A percentile compares a stretch with the other conserved stretches of the same genome.
These are phyloP conservation scores for Diddensiella santjacobensis DNA, from an alignment of 805 yeast genomes.

Conservation along the genomic window DNA sequence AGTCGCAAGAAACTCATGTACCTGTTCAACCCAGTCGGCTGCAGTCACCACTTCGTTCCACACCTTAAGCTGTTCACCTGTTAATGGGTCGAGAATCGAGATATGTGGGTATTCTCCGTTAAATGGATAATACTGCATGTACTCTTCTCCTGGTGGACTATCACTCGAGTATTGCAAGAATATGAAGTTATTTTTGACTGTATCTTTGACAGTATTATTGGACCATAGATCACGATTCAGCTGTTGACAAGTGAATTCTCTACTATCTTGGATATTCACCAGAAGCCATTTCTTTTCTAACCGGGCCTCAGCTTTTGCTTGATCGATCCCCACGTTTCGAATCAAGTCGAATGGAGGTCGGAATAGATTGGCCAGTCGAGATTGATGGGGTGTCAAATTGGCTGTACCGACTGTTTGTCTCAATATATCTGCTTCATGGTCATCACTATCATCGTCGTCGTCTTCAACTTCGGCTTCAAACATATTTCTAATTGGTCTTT, in stretches of 20 bases:
- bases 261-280: constrained; percentile 79
- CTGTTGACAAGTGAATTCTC: constrained; percentile 84
- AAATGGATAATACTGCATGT: constrained; percentile 68
- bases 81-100: constrained; percentile 88
- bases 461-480: constrained; percentile 40
- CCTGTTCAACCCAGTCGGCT: constrained; percentile 60
- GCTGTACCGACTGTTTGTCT: constrained; percentile 25
- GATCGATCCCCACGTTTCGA: constrained; percentile 60
- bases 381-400: constrained; percentile 50
- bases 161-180: constrained; percentile 84
- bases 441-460: constrained; percentile 33
- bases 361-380: constrained; percentile 75
- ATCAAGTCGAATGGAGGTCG: constrained; percentile 94
- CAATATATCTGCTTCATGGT: constrained; percentile 27
- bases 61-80: constrained; percentile 80
- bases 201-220: constrained; percentile 54
- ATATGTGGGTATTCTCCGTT: constrained; percentile 72
- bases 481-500: constrained; percentile 20
- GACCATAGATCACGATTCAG: constrained; percentile 95
- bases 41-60: constrained; percentile 68
- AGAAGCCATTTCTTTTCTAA: constrained; percentile 71
- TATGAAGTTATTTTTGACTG: constrained; percentile 64
- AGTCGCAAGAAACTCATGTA: constrained; percentile 60
- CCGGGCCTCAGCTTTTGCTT: constrained; percentile 68
- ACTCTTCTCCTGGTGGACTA: constrained; percentile 68